phyloP scores from a whole-genome alignment of 208 protist genomes.

The Jaenimonas drosophilae region DNA sequence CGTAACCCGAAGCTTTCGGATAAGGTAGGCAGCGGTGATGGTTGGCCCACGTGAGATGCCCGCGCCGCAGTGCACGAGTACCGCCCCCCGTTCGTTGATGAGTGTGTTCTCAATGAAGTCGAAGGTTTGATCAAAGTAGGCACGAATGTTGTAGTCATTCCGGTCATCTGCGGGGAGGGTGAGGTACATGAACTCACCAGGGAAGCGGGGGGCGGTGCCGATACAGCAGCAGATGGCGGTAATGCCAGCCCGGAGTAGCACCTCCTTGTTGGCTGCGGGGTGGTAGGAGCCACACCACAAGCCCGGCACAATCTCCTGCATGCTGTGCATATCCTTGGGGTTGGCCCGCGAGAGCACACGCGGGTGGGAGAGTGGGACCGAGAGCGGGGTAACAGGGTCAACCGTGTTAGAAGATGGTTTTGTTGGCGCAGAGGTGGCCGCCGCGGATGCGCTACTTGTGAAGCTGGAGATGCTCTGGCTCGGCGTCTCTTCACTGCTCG shows the following conservation, averaged over 20 bases:
- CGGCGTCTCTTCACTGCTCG: no score
- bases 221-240: conserved; percentile 75
- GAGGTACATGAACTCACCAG: conserved; percentile 47
- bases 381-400: no score
- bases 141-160: conserved; percentile 29
- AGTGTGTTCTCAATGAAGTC: conserved; percentile 69
- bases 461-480: no score
- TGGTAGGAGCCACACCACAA: conserved; percentile 77
- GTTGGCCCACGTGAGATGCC: conserved; percentile 77
- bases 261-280: conserved; percentile 24
- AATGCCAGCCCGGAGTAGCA: conserved; percentile 32
- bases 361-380: no score
- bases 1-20: conserved; percentile 49
- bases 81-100: conserved; percentile 21
- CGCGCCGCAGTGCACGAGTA: conserved; percentile 78
- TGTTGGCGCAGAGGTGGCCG: no score
- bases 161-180: conserved; percentile 32
- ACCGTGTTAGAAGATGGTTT: no score
- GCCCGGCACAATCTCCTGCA: conserved; percentile 74
- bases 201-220: conserved; percentile 34
- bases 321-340: conserved; percentile 18
- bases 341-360: no score
- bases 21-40: conserved; percentile 62
- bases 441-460: no score
- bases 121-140: conserved; percentile 42